Conservation (phyloP, 2,329 filamentous ascomycete species). For the Graphilbum fragrans region DNA sequence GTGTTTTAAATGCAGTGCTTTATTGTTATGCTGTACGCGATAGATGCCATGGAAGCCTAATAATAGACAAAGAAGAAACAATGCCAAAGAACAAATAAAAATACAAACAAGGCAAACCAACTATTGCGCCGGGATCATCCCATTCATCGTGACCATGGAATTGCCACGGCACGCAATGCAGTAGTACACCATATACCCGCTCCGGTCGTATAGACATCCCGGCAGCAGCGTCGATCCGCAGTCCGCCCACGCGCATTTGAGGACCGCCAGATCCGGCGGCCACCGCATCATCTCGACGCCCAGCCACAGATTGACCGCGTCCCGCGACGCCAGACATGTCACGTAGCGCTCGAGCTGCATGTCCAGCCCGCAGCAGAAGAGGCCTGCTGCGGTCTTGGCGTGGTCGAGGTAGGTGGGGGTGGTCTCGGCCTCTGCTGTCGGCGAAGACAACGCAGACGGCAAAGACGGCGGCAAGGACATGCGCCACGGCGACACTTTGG, state of each 20-base stretch:
- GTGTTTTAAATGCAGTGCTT: too few species aligned
- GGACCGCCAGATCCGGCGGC: neutral
- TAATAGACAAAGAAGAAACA: too few species aligned
- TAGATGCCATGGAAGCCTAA: too few species aligned
- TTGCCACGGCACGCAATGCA: conserved; percentile 5
- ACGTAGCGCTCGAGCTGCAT: neutral
- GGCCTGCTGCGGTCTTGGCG: neutral
- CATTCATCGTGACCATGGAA: neutral
- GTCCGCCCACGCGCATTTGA: conserved; percentile 9
- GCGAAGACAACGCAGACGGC: too few species aligned
- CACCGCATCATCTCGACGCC: conserved; percentile 1
- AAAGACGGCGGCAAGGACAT: too few species aligned
- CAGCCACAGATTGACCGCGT: conserved; percentile 1
- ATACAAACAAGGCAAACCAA: neutral
- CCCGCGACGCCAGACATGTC: conserved; percentile 1
- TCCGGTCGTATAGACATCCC: neutral
- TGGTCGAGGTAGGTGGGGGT: conserved; percentile 2
- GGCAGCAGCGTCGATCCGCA: conserved; percentile 3
- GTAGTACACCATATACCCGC: neutral
- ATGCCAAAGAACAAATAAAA: neutral
- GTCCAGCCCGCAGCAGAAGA: conserved; percentile 5
- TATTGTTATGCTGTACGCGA: too few species aligned
- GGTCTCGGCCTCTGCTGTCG: too few species aligned
- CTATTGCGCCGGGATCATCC: neutral
- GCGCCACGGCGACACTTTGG: too few species aligned